These are phyloP conservation scores for Yueomyces sp. DNA, from an alignment of 805 yeast species.

Conservation along the genomic window DNA sequence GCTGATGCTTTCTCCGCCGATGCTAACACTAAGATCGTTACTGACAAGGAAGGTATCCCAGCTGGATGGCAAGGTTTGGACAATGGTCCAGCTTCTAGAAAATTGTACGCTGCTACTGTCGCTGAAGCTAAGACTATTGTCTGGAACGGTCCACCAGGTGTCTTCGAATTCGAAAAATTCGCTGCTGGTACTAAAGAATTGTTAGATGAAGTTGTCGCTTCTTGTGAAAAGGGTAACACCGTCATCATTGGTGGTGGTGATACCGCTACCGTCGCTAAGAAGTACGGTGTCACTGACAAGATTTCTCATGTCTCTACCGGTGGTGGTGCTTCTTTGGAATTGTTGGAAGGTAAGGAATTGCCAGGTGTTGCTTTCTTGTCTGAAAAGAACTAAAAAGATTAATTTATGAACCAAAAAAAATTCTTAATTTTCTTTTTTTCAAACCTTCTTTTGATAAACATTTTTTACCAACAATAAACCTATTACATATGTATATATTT, in stretches of 20 bases:
- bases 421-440: not conserved
- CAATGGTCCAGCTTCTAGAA: slow-evolving; percentile 80
- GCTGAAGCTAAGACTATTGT: slow-evolving; percentile 93
- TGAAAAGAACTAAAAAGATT: slow-evolving; percentile 36
- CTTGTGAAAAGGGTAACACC: slow-evolving; percentile 79
- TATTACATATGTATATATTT: slow-evolving; percentile 1
- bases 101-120: slow-evolving; percentile 69
- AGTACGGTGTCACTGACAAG: slow-evolving; percentile 92
- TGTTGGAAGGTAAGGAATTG: slow-evolving; percentile 94
- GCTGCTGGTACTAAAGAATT: slow-evolving; percentile 84
- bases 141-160: slow-evolving; percentile 99
- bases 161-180: slow-evolving; percentile 90
- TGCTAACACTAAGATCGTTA: slow-evolving; percentile 74
- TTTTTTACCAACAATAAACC: slow-evolving; percentile 2
- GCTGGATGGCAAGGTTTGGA: slow-evolving; percentile 94
- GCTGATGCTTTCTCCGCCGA: slow-evolving; percentile 91
- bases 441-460: not conserved
- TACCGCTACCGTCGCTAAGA: slow-evolving; percentile 98
- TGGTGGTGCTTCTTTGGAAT: slow-evolving; percentile 99
- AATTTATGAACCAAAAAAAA: not conserved
- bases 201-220: slow-evolving; percentile 77
- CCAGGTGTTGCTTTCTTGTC: slow-evolving; percentile 96
- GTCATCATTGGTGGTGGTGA: slow-evolving; percentile 98
- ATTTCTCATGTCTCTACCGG: slow-evolving; percentile 98
- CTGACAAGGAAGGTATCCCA: slow-evolving; percentile 86